Conservation (phyloP, 2,329 filamentous ascomycete species). For the Thelonectria rubi region DNA sequence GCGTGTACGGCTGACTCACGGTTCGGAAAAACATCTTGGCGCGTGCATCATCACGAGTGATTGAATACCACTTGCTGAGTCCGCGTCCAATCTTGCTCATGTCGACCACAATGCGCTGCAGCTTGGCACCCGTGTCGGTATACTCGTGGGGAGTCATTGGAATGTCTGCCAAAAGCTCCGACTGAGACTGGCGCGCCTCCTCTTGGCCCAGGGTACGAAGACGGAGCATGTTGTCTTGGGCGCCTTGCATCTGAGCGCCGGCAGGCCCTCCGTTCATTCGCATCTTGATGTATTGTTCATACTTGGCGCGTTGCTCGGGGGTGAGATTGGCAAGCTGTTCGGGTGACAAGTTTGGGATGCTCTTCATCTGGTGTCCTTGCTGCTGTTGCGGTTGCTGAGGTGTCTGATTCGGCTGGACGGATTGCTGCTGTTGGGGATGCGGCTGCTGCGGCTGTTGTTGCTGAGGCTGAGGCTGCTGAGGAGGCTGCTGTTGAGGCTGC, state of each 20-base stretch:
- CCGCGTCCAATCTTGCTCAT: slow-evolving; percentile 57
- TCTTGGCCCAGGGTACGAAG: slow-evolving; percentile 52
- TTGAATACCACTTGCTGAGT: slow-evolving; percentile 58
- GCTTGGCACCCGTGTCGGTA: slow-evolving; percentile 55
- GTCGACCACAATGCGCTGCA: slow-evolving; percentile 52
- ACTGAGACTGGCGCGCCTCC: slow-evolving; percentile 50
- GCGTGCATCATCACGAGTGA: slow-evolving; percentile 59
- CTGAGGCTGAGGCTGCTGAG: slow-evolving; percentile 44
- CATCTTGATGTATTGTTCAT: slow-evolving; percentile 50
- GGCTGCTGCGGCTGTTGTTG: not conserved
- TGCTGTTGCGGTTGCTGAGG: slow-evolving; percentile 45
- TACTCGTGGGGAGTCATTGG: slow-evolving; percentile 57
- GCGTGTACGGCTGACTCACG: slow-evolving; percentile 50
- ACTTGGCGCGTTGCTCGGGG: slow-evolving; percentile 57
- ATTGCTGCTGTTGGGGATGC: slow-evolving; percentile 2
- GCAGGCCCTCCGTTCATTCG: slow-evolving; percentile 41
- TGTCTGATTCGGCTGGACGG: slow-evolving; percentile 50
- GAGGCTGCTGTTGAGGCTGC: slow-evolving; percentile 32
- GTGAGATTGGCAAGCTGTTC: slow-evolving; percentile 52
- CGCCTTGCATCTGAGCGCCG: slow-evolving; percentile 13
- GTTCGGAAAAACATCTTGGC: slow-evolving; percentile 62
- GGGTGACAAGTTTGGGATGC: slow-evolving; percentile 39
- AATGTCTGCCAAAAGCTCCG: slow-evolving; percentile 57
- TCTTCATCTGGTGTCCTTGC: slow-evolving; percentile 25
- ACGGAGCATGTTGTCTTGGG: slow-evolving; percentile 41